Base-by-base conservation (phyloP, 1,139 yeast species). In the Blastobotrys illinoisensis region DNA sequence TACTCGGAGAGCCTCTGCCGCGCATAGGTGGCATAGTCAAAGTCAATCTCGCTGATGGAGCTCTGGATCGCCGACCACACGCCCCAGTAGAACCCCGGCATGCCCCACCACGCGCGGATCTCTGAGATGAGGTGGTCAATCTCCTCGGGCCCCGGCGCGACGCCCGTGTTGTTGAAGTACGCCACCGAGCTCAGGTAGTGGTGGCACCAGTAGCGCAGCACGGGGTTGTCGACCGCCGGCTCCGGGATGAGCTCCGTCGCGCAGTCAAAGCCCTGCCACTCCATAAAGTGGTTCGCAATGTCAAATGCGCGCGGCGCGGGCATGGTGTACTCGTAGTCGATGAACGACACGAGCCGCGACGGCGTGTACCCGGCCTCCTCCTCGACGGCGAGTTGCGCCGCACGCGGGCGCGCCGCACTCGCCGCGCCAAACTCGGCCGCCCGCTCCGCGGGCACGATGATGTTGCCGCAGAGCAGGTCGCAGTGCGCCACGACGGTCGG, bases 81-180 rank as follows among this genome's bases (percentile, higher is more conserved):
- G 2, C 93, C 93, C 95, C 95, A 86, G 69, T 85, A 86, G 62
- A 86, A 83, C 1, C 95, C 95, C 0, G 95, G 95, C 71, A 86
- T 72, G 0, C 95, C 95, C 73, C 85, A 86, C 73, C 81, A 85
- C 5, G 76, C 68, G 7, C 74, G 71, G 21, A 86, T 76, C 67
- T 86, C 91, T 19, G 74, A 70, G 40, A 86, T 79, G 44, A 86
- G 66, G 5, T 57, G 55, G 56, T 74, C 74, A 28, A 77, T 64
- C 3, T 62, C 65, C 7, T 50, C 45, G 2, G 66, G 69, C 20
- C 52, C 26, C 24, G 49, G 58, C 6, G 54, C 52, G 28, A 55
- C 56, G 3, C 49, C 48, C 1, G 54, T 14, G 44, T 21, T 24
- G 9, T 49, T 14, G 51, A 57, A 58, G 24, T 58, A 54, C 26